Evolutionary conservation across 1,139 yeast genomes (phyloP), one percentile per base, ranked within the genome.

Genomic region (Torulaspora pretoriensis): DNA sequence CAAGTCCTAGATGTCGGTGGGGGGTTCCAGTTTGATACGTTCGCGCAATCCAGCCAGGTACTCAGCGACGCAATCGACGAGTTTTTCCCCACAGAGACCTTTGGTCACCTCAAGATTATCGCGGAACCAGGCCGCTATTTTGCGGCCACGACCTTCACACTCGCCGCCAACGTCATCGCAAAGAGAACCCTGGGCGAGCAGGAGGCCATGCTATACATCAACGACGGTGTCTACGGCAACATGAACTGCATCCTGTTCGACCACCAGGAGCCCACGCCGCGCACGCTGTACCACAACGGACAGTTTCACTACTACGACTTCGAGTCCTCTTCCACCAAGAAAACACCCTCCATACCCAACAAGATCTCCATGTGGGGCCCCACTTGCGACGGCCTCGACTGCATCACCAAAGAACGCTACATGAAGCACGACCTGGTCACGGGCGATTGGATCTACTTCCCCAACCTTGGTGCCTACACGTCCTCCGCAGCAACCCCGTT

Each of bases 41-140:
- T 92, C 64, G 72, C 65, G 17, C 71, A 75, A 42, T 76, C 92
- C 25, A 80, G 94, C 8, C 60, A 60, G 5, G 77, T 82, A 49
- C 75, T 90, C 50, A 74, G 76, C 46, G 52, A 63, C 13, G 75
- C 86, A 4, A 68, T 90, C 51, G 78, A 73, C 36, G 64, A 71
- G 46, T 73, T 70, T 59, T 89, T 87, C 68, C 83, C 89, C 0
- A 47, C 48, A 3, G 68, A 64, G 5, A 50, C 60, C 35, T 30
- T 30, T 13, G 29, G 12, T 4, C 64, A 69, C 6, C 73, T 88
- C 46, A 65, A 70, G 32, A 70, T 89, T 51, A 85, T 92, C 64
- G 95, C 97, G 19, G 98, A 92, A 64, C 96, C 97, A 4, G 98
- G 98, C 46, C 76, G 98, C 53, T 90, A 83, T 63, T 80, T 88